These are phyloP conservation scores for Termitomyces bulborhizus DNA, from an alignment of 768 basidiomycete species.

Conservation along the genomic window DNA sequence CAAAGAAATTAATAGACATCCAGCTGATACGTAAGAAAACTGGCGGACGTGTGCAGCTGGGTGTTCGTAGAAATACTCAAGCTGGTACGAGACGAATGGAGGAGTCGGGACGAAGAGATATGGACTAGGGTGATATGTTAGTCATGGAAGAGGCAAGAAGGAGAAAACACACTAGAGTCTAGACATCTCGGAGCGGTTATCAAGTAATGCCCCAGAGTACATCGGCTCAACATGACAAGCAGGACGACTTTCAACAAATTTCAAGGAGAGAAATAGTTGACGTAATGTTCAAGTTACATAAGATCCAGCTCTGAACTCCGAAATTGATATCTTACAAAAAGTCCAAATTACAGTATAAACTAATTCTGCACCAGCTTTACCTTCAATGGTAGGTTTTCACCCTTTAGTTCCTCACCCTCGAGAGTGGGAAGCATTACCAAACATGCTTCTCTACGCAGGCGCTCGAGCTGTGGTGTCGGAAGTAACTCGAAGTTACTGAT, in stretches of 20 bases:
- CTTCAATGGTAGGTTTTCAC: slow-evolving; percentile 36
- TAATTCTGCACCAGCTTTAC: slow-evolving; percentile 29
- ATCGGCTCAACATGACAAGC: slow-evolving; percentile 12
- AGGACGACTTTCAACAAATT: background rate
- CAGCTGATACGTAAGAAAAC: background rate
- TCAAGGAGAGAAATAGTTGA: background rate
- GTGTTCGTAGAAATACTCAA: background rate
- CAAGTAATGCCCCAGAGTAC: slow-evolving; percentile 6
- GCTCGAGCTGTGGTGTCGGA: slow-evolving; percentile 31
- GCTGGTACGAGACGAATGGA: background rate
- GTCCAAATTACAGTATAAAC: background rate
- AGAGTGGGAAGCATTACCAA: slow-evolving; percentile 43
- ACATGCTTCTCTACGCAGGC: slow-evolving; percentile 38
- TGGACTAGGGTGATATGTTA: background rate
- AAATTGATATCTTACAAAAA: background rate
- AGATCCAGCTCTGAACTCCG: background rate
- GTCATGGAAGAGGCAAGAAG: background rate
- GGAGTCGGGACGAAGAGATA: background rate
- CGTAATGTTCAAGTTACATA: slow-evolving; percentile 1
- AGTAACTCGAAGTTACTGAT: slow-evolving; percentile 54
- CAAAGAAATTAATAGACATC: background rate
- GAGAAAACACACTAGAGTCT: slow-evolving; percentile 3
- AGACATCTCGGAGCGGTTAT: background rate
- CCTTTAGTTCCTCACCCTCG: slow-evolving; percentile 37
- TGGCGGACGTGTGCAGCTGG: background rate